Evolutionary conservation across 2,329 filamentous ascomycete species (phyloP).

Genomic region (Aspergillus ochraceoroseus): DNA sequence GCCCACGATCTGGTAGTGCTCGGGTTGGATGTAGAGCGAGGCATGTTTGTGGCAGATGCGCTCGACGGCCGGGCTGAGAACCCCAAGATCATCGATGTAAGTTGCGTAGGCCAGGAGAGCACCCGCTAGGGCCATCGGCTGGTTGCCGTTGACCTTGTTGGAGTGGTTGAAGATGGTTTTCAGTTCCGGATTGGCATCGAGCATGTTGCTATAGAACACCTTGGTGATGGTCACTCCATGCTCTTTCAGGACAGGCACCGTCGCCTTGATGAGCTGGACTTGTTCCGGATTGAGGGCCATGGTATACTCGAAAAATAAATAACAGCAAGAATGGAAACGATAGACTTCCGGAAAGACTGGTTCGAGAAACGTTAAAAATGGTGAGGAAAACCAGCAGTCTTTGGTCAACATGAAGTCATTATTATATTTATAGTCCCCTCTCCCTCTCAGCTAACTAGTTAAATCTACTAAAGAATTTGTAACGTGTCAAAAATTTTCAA

Average conservation of each 20-base stretch:
- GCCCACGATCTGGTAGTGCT: slow-evolving; percentile 67
- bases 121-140: slow-evolving; percentile 64
- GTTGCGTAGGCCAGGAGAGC: slow-evolving; percentile 66
- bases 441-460: too few species aligned
- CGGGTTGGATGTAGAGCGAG: slow-evolving; percentile 61
- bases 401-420: slow-evolving; percentile 6
- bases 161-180: slow-evolving; percentile 67
- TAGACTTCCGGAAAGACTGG: too few species aligned
- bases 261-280: slow-evolving; percentile 62
- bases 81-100: slow-evolving; percentile 64
- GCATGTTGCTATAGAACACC: slow-evolving; percentile 68
- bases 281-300: slow-evolving; percentile 57
- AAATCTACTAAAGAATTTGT: too few species aligned
- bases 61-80: slow-evolving; percentile 54
- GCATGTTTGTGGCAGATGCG: slow-evolving; percentile 74
- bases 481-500: too few species aligned
- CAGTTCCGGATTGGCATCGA: slow-evolving; percentile 60
- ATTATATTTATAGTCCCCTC: too few species aligned
- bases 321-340: background rate
- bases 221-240: slow-evolving; percentile 65
- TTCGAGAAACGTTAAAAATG: too few species aligned
- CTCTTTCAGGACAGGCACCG: slow-evolving; percentile 62
- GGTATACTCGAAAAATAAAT: background rate
- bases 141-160: slow-evolving; percentile 63
- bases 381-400: background rate